These are phyloP conservation scores for Hypoxylon cercidicola DNA, from an alignment of 495 filamentous ascomycete genomes.

Conservation along the genomic window DNA sequence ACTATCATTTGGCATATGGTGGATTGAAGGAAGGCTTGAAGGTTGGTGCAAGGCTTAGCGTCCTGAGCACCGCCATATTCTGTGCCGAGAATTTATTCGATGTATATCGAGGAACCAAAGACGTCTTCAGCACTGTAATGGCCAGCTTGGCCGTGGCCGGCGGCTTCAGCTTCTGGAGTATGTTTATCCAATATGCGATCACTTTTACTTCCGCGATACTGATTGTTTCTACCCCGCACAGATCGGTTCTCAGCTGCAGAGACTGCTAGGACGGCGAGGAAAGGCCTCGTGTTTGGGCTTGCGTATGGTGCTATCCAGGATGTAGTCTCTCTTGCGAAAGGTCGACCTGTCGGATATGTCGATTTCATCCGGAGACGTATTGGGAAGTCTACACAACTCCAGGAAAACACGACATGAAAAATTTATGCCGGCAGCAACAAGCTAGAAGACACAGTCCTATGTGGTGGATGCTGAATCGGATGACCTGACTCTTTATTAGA, in stretches of 20 bases:
- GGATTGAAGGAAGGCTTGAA: slow-evolving; percentile 79
- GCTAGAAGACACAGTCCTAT: slow-evolving; percentile 4
- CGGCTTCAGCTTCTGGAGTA: slow-evolving; percentile 87
- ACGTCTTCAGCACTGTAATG: slow-evolving; percentile 78
- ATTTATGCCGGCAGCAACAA: background rate
- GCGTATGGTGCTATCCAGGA: slow-evolving; percentile 86
- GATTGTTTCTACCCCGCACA: slow-evolving; percentile 45
- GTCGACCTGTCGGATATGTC: slow-evolving; percentile 76
- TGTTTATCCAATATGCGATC: slow-evolving; percentile 41
- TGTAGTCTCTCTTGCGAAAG: slow-evolving; percentile 67
- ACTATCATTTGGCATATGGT: slow-evolving; percentile 81
- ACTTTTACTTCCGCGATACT: background rate
- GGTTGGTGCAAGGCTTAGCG: slow-evolving; percentile 75
- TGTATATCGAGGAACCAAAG: slow-evolving; percentile 72
- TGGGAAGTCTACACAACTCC: slow-evolving; percentile 35
- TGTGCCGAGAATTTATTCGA: slow-evolving; percentile 87
- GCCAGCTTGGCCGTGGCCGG: slow-evolving; percentile 86
- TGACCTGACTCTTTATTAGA: background rate
- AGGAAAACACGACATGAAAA: slow-evolving; percentile 33
- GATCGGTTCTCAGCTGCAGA: slow-evolving; percentile 84
- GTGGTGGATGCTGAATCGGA: too few relatives aligned
- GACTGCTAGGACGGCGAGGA: slow-evolving; percentile 83
- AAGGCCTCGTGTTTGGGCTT: slow-evolving; percentile 80
- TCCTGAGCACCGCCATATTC: slow-evolving; percentile 75
- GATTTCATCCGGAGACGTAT: slow-evolving; percentile 67